Conservation (phyloP, 768 basidiomycete genomes). For the Rhodotorula paludigena region DNA sequence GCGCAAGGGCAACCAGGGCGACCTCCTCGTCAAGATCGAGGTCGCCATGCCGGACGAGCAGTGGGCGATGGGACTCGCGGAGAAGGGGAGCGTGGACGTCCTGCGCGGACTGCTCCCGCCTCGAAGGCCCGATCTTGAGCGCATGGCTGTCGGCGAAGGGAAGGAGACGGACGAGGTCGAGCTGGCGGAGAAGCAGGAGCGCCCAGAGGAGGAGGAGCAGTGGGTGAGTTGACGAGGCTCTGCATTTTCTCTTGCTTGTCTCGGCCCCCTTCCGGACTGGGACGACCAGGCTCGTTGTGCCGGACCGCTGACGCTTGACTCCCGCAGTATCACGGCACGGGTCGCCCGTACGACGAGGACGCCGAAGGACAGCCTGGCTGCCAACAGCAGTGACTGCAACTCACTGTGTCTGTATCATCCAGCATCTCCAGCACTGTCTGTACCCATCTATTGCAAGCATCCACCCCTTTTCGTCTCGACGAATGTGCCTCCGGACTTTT, state of each 20-base stretch:
- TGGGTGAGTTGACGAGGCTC: not conserved
- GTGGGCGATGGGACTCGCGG: slow-evolving; percentile 68
- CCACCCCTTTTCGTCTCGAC: no score
- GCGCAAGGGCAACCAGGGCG: slow-evolving; percentile 63
- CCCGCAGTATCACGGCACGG: slow-evolving; percentile 7
- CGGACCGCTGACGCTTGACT: not conserved
- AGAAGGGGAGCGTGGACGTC: slow-evolving; percentile 58
- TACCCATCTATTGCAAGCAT: no score
- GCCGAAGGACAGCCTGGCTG: not conserved
- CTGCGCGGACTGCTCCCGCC: slow-evolving; percentile 67
- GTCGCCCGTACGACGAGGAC: slow-evolving; percentile 5
- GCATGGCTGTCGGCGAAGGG: slow-evolving; percentile 67
- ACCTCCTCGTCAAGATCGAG: slow-evolving; percentile 73
- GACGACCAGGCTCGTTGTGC: not conserved
- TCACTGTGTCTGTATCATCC: not conserved
- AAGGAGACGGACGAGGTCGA: slow-evolving; percentile 57
- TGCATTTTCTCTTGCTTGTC: not conserved
- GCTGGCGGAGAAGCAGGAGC: slow-evolving; percentile 12
- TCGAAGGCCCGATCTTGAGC: slow-evolving; percentile 68
- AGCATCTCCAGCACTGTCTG: no score
- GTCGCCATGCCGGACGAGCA: slow-evolving; percentile 80
- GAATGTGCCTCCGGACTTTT: no score
- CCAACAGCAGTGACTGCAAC: not conserved
- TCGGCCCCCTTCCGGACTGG: not conserved
- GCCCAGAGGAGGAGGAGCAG: slow-evolving; percentile 13